A percentile compares a stretch with the other conserved stretches of the same genome.
Conservation (phyloP, 495 filamentous ascomycete genomes). For the Pyrenula aspistea region DNA sequence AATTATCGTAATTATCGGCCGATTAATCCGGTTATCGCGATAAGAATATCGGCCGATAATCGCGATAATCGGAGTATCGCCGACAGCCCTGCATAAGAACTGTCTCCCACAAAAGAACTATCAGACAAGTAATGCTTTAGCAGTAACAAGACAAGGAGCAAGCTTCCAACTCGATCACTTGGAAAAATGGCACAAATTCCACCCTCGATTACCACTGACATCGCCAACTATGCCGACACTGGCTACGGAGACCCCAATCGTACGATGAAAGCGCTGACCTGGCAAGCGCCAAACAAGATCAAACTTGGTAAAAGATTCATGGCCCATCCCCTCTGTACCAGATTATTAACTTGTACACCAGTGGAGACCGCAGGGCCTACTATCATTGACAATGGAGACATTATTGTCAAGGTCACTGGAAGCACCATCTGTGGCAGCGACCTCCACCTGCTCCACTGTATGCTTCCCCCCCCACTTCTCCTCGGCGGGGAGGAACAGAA, state of each 20-base stretch:
- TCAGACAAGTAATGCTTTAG: background rate
- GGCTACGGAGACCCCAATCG: slow-evolving; percentile 16
- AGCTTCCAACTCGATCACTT: background rate
- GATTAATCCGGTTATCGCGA: too few relatives aligned
- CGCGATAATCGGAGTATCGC: too few relatives aligned
- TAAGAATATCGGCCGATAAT: slow-evolving; percentile 19
- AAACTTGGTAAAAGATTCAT: slow-evolving; percentile 27
- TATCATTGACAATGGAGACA: slow-evolving; percentile 53
- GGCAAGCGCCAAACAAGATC: slow-evolving; percentile 61
- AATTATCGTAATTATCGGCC: too few relatives aligned
- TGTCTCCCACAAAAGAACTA: background rate
- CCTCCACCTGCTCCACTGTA: slow-evolving; percentile 56
- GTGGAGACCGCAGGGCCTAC: slow-evolving; percentile 45
- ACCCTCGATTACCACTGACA: slow-evolving; percentile 6
- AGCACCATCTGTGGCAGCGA: slow-evolving; percentile 66
- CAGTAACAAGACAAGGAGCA: background rate
- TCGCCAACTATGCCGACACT: slow-evolving; percentile 27
- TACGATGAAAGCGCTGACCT: slow-evolving; percentile 62
- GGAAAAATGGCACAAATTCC: background rate
- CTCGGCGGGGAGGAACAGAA: background rate
- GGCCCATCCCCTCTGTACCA: background rate
- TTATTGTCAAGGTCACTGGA: slow-evolving; percentile 64
- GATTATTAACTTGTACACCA: slow-evolving; percentile 1
- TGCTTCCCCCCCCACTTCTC: background rate
- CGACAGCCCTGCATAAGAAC: too few relatives aligned